Percentiles rank a stretch among this genome's conserved stretches.
Evolutionary conservation across 2,329 filamentous ascomycete species (phyloP).

Genomic region (Paraphaeosphaeria minitans): DNA sequence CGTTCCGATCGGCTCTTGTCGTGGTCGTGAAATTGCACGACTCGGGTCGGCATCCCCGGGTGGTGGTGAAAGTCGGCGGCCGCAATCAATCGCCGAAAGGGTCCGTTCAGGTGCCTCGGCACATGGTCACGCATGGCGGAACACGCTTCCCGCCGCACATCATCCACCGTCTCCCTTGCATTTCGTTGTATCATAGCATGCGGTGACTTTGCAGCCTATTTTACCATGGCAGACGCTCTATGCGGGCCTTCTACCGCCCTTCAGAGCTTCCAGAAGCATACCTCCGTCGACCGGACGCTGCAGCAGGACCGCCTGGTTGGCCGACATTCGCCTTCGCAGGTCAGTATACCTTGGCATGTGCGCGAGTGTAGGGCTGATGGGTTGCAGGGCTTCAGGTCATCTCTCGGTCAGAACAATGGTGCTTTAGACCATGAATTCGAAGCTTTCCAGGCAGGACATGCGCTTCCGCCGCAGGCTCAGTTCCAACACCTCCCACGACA

Average conservation of each 20-base stretch:
- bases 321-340: conserved; percentile 61
- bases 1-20: not conserved
- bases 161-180: conserved; percentile 10
- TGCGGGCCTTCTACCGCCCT: conserved; percentile 78
- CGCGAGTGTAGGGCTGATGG: conserved; percentile 21
- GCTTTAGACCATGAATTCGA: conserved; percentile 70
- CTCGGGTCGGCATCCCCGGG: not conserved
- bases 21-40: not conserved
- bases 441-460: conserved; percentile 65
- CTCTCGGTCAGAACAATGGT: conserved; percentile 57
- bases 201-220: conserved; percentile 27
- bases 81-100: conserved; percentile 3
- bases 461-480: conserved; percentile 46
- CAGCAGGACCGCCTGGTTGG: conserved; percentile 72
- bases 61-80: not conserved
- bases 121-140: conserved; percentile 14
- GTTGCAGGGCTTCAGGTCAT: conserved; percentile 65
- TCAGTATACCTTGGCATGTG: conserved; percentile 39
- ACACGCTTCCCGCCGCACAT: conserved; percentile 5
- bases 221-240: conserved; percentile 67
- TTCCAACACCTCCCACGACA: conserved; percentile 43
- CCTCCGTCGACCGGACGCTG: conserved; percentile 69
- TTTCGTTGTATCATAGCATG: conserved; percentile 20
- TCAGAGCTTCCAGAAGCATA: conserved; percentile 74
- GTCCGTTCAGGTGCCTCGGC: conserved; percentile 17